Conservation (phyloP, 2,329 filamentous ascomycete species). For the Canariomyces notabilis region DNA sequence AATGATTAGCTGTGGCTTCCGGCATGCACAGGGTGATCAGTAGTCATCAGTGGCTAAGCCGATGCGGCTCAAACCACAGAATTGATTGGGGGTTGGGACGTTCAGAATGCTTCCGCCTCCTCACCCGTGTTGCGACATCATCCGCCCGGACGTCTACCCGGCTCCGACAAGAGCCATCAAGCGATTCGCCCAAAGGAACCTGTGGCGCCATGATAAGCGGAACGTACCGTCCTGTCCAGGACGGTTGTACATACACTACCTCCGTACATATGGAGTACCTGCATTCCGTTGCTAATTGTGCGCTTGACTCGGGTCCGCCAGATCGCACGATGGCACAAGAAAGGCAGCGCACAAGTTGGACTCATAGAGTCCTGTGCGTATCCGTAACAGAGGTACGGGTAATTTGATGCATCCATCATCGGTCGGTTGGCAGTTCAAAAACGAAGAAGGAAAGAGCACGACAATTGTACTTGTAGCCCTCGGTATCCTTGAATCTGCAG, state of each 20-base stretch:
- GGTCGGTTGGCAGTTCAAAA: no score
- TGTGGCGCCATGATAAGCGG: neutral
- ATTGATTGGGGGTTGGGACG: neutral
- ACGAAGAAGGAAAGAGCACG: no score
- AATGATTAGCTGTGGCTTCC: neutral
- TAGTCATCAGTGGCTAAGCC: neutral
- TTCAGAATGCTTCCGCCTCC: neutral
- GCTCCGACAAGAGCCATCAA: neutral
- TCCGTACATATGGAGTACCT: no score
- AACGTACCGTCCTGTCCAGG: no score
- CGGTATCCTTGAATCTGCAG: conserved; percentile 16
- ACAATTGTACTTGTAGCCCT: conserved; percentile 11
- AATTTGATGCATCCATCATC: no score
- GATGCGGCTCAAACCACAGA: neutral
- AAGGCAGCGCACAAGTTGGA: conserved; percentile 5
- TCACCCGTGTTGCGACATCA: neutral
- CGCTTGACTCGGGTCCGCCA: no score
- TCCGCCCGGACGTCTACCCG: neutral
- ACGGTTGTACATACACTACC: no score
- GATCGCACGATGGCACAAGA: no score
- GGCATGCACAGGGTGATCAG: neutral
- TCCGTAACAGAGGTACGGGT: conserved; percentile 12
- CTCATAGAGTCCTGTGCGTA: conserved; percentile 16
- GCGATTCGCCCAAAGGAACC: neutral
- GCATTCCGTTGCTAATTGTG: no score